These are phyloP conservation scores for Yamadazyma dushanensis DNA, from an alignment of 1,139 yeast species.

Conservation along the genomic window DNA sequence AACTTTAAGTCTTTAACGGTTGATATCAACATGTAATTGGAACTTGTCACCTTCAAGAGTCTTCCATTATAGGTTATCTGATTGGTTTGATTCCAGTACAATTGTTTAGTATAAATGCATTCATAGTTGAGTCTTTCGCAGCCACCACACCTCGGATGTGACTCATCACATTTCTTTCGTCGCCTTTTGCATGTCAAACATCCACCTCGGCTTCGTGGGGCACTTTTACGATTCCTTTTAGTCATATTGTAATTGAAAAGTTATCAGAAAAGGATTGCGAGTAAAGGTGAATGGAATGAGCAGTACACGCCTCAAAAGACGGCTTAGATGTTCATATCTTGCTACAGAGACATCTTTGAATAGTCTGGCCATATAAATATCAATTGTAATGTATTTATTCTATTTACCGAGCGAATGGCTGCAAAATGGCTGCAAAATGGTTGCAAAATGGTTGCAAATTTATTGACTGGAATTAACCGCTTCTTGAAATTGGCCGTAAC, in stretches of 20 bases:
- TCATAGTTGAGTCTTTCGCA: conserved; percentile 51
- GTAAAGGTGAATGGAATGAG: no score
- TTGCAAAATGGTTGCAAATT: no score
- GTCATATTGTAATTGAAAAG: no score
- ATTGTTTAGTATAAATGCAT: conserved; percentile 31
- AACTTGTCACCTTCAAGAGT: not conserved
- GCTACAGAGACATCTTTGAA: no score
- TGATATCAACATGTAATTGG: conserved; percentile 5
- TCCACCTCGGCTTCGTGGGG: conserved; percentile 40
- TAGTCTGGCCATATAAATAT: no score
- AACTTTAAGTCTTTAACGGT: conserved; percentile 7
- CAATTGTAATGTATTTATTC: not conserved
- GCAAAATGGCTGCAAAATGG: no score
- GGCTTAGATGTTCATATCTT: no score
- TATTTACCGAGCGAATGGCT: not conserved
- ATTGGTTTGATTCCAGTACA: conserved; percentile 14
- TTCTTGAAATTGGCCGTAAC: conserved; percentile 14
- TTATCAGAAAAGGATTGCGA: no score
- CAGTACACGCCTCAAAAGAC: no score
- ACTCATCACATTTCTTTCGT: conserved; percentile 72
- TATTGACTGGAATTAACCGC: conserved; percentile 16
- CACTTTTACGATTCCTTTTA: conserved; percentile 5
- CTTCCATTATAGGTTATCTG: conserved; percentile 7
- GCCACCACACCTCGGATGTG: conserved; percentile 58
- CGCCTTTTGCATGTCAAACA: conserved; percentile 69